These are phyloP conservation scores for Phialophora macrospora DNA, from an alignment of 2,329 filamentous ascomycete genomes.

Conservation along the genomic window DNA sequence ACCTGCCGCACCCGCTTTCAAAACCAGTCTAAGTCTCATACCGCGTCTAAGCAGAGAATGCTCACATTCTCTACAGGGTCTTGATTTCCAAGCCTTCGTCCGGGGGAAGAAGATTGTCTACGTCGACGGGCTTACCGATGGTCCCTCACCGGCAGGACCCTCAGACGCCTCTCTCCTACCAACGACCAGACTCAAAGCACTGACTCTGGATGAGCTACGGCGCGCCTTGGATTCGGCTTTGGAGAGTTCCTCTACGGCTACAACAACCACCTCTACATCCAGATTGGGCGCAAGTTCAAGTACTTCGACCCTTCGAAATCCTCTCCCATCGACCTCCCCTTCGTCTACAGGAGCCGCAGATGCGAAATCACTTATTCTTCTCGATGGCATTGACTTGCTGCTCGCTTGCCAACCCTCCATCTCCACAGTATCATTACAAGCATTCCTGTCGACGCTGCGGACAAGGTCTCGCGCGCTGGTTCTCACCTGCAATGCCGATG, in stretches of 20 bases:
- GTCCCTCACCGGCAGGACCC: not conserved
- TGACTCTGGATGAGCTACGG: constrained; percentile 29
- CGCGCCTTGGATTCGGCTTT: constrained; percentile 19
- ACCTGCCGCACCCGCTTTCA: not conserved
- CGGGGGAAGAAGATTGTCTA: constrained; percentile 69
- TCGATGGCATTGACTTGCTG: constrained; percentile 39
- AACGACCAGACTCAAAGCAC: constrained; percentile 26
- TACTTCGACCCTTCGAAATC: constrained; percentile 7
- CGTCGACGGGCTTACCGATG: constrained; percentile 72
- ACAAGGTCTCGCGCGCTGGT: constrained; percentile 57
- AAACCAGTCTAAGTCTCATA: not conserved
- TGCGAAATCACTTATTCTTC: constrained; percentile 25
- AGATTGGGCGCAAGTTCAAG: constrained; percentile 1
- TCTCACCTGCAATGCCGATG: constrained; percentile 72
- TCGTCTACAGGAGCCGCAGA: constrained; percentile 10
- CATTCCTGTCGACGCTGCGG: constrained; percentile 29
- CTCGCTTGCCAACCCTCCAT: constrained; percentile 34
- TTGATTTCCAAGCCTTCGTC: constrained; percentile 47
- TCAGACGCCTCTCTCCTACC: not conserved
- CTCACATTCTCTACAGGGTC: constrained; percentile 33
- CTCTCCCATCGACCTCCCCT: constrained; percentile 1
- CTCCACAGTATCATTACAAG: constrained; percentile 21
- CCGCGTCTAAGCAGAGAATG: not conserved
- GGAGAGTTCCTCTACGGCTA: constrained; percentile 17
- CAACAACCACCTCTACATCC: constrained; percentile 1